phyloP scores from a whole-genome alignment of 352 stramenopile genomes.

The Globisporangium mamillatum region DNA sequence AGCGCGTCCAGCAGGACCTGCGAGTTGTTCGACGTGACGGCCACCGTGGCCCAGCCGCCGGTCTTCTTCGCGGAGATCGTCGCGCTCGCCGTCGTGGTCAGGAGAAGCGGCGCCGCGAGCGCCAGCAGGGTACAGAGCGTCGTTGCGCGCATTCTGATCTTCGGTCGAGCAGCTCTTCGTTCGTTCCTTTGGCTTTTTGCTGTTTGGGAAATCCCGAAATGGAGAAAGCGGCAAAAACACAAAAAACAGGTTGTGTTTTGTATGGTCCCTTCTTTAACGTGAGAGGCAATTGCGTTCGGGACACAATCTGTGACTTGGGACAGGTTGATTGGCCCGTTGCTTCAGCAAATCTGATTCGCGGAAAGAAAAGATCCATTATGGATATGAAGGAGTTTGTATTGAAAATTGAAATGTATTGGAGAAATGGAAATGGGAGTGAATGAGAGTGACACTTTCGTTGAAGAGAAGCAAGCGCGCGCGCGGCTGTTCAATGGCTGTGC shows the following conservation, averaged over 20 bases:
- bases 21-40: constrained; percentile 1
- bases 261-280: not conserved
- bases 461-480: not conserved
- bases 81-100: not conserved
- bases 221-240: no score
- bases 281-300: not conserved
- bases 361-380: not conserved
- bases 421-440: not conserved
- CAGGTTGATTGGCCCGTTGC: not conserved
- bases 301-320: not conserved
- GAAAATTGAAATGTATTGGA: no score
- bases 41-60: constrained; percentile 3
- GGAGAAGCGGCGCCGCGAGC: not conserved
- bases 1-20: constrained; percentile 14
- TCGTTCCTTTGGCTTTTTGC: not conserved
- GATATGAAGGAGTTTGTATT: not conserved
- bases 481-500: not conserved
- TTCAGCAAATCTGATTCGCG: not conserved
- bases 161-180: not conserved
- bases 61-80: not conserved
- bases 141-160: constrained; percentile 2
- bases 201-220: not conserved
- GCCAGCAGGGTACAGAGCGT: not conserved
- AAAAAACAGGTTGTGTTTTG: not conserved
- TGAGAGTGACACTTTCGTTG: not conserved